Conservation (phyloP, 2,329 filamentous ascomycete genomes). For the Nothophoma quercina region DNA sequence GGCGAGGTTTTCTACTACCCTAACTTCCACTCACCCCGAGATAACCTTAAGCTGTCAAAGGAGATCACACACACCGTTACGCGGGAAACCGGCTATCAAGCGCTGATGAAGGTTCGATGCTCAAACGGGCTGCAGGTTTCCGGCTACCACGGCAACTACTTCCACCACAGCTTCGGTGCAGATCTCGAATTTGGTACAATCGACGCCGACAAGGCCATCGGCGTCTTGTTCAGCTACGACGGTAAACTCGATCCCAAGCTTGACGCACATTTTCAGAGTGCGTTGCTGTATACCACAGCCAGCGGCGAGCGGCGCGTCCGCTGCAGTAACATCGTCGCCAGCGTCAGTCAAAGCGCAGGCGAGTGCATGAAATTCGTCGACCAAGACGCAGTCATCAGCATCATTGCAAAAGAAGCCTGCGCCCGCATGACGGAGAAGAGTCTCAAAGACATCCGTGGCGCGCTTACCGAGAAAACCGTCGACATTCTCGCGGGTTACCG, state of each 20-base stretch:
- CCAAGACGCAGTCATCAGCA: conserved; percentile 87
- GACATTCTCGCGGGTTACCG: conserved; percentile 92
- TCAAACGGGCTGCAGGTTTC: conserved; percentile 94
- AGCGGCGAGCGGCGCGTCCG: conserved; percentile 87
- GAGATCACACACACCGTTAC: conserved; percentile 88
- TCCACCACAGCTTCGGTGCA: conserved; percentile 92
- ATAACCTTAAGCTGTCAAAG: conserved; percentile 80
- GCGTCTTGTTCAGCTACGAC: conserved; percentile 91
- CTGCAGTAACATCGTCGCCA: conserved; percentile 92
- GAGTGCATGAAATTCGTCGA: conserved; percentile 93
- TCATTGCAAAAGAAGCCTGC: conserved; percentile 92
- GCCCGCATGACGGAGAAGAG: conserved; percentile 79
- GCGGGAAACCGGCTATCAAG: conserved; percentile 92
- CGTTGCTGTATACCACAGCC: conserved; percentile 91
- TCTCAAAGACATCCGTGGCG: conserved; percentile 84
- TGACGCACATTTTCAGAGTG: conserved; percentile 96
- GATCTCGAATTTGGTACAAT: conserved; percentile 93
- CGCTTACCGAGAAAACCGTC: conserved; percentile 88
- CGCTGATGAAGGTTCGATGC: conserved; percentile 97
- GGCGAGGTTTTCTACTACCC: conserved; percentile 97
- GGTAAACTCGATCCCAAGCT: conserved; percentile 97
- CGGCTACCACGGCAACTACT: conserved; percentile 94
- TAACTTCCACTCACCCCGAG: conserved; percentile 89
- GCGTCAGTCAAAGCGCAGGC: conserved; percentile 82
- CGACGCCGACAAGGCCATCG: conserved; percentile 92